Evolutionary conservation across 2,329 filamentous ascomycete genomes (phyloP).

Genomic region (Ophiostoma tasmaniense): DNA sequence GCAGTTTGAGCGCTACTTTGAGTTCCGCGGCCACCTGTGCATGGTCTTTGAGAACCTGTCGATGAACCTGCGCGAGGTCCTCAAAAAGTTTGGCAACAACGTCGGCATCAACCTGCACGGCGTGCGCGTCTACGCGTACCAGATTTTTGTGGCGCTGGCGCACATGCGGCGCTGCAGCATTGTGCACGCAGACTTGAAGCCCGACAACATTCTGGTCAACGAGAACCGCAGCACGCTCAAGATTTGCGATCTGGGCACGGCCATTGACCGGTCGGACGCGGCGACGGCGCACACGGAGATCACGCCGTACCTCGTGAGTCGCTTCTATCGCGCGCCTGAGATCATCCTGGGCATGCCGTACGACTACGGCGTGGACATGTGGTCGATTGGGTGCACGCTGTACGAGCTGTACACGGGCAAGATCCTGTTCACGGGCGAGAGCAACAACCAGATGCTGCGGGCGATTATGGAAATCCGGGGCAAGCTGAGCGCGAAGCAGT

Average conservation of each 20-base stretch:
- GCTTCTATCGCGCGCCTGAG: constrained; percentile 95
- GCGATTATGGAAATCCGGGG: constrained; percentile 94
- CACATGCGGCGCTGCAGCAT: constrained; percentile 89
- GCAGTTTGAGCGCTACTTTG: constrained; percentile 76
- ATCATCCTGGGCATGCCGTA: constrained; percentile 96
- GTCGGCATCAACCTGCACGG: constrained; percentile 84
- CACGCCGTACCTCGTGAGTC: constrained; percentile 89
- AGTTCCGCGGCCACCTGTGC: constrained; percentile 90
- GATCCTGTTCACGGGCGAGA: constrained; percentile 88
- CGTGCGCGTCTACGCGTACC: constrained; percentile 80
- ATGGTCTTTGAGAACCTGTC: constrained; percentile 95
- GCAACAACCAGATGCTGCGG: constrained; percentile 97
- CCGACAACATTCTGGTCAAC: constrained; percentile 92
- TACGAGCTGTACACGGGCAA: constrained; percentile 97
- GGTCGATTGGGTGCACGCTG: constrained; percentile 94
- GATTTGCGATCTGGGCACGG: constrained; percentile 94
- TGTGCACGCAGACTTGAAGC: constrained; percentile 92
- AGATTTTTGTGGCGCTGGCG: constrained; percentile 84
- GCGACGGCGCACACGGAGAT: constrained; percentile 68
- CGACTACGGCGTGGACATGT: constrained; percentile 91
- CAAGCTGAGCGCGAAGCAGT: constrained; percentile 80
- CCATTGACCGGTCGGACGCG: constrained; percentile 76
- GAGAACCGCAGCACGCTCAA: constrained; percentile 79
- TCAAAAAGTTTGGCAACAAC: constrained; percentile 93
- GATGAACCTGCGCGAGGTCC: constrained; percentile 83